Evolutionary conservation across 2,329 filamentous ascomycete genomes (phyloP).

Genomic region (Ceratocystis cacaofunesta): DNA sequence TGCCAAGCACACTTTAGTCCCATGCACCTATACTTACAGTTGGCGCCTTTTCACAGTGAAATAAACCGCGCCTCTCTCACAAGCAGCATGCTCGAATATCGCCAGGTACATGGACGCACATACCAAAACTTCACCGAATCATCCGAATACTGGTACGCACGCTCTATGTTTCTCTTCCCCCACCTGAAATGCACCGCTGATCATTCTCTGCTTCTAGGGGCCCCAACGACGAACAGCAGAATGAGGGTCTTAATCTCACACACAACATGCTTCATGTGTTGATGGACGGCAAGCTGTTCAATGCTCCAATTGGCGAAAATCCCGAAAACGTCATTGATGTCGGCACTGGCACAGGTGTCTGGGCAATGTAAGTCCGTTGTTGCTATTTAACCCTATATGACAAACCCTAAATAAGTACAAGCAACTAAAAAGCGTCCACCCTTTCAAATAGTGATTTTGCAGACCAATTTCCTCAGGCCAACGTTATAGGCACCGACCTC

Average conservation of each 20-base stretch:
- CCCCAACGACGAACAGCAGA: slow-evolving; percentile 22
- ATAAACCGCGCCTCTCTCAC: slow-evolving; percentile 21
- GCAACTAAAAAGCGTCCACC: not conserved
- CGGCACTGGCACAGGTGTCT: slow-evolving; percentile 24
- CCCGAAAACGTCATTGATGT: slow-evolving; percentile 25
- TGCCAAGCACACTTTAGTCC: not conserved
- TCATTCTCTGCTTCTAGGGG: slow-evolving; percentile 15
- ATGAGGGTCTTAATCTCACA: slow-evolving; percentile 17
- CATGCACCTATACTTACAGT: not conserved
- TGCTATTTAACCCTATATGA: not conserved
- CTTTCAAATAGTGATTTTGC: slow-evolving; percentile 31
- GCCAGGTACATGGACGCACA: slow-evolving; percentile 23
- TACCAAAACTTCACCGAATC: slow-evolving; percentile 23
- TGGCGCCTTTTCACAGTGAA: not conserved
- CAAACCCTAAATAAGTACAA: not conserved
- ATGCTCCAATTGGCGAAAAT: slow-evolving; percentile 13
- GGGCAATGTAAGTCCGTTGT: slow-evolving; percentile 27
- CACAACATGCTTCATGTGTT: slow-evolving; percentile 15
- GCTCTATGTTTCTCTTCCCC: not conserved
- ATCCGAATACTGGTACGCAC: slow-evolving; percentile 21
- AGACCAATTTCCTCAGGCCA: slow-evolving; percentile 30
- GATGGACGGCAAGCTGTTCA: slow-evolving; percentile 17
- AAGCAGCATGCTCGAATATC: slow-evolving; percentile 23
- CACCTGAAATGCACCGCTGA: not conserved
- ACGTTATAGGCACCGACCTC: slow-evolving; percentile 40